These are phyloP conservation scores for Pulveroboletus sp. DNA, from an alignment of 768 basidiomycete genomes.

Conservation along the genomic window DNA sequence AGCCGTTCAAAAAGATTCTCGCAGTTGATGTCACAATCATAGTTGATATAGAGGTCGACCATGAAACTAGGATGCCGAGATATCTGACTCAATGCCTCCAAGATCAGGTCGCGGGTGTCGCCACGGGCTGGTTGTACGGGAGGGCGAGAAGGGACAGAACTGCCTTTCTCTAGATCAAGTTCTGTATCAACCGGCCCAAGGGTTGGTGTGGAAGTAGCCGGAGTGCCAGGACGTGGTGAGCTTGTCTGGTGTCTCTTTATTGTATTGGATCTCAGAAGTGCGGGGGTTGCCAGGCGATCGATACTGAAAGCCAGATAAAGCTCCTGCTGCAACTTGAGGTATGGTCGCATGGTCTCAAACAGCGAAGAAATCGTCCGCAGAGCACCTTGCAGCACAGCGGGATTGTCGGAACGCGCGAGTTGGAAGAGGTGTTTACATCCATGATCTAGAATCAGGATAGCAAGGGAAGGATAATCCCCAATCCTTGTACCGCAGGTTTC, in stretches of 20 bases:
- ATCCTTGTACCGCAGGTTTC: constrained; percentile 78
- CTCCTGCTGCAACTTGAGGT: constrained; percentile 93
- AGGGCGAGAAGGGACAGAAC: constrained; percentile 49
- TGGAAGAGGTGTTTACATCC: constrained; percentile 98
- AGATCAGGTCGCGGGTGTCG: constrained; percentile 82
- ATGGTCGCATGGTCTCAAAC: constrained; percentile 77
- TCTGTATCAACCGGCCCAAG: constrained; percentile 36
- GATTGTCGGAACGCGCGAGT: constrained; percentile 87
- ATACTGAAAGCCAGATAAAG: constrained; percentile 92
- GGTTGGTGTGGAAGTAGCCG: constrained; percentile 40
- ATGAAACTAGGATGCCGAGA: constrained; percentile 85
- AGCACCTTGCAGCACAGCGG: constrained; percentile 69
- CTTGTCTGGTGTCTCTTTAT: constrained; percentile 33
- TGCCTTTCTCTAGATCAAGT: constrained; percentile 44
- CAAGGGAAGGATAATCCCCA: constrained; percentile 71
- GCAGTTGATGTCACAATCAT: constrained; percentile 95
- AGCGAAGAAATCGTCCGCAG: constrained; percentile 85
- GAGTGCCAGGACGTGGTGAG: constrained; percentile 53
- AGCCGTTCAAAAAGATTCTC: constrained; percentile 93
- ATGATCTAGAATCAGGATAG: constrained; percentile 73
- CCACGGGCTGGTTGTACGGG: constrained; percentile 74
- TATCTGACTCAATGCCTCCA: constrained; percentile 82
- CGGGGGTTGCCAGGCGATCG: constrained; percentile 74
- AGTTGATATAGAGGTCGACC: constrained; percentile 94
- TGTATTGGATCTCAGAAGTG: constrained; percentile 23